Evolutionary conservation across 441 rosid species (phyloP), one percentile per base, ranked within the genome.

Genomic region (Euphorbia corollata): DNA sequence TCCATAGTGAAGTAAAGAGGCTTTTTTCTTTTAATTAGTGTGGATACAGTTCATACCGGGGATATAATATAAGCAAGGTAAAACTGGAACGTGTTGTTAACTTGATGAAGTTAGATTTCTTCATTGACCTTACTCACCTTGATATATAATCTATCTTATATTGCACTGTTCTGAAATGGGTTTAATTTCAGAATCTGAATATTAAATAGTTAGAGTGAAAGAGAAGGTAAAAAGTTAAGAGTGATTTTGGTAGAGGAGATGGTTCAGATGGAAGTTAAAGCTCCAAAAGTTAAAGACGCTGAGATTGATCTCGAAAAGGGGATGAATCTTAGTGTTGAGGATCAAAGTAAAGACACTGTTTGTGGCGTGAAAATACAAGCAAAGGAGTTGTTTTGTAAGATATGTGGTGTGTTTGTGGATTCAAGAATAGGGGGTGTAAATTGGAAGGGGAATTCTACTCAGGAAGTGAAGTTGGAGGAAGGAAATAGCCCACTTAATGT

Each of bases 281-380:
- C 59, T 72, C 64, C 68, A 8, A 50, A 22, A 27, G 82, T 61
- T 23, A 72, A 68, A 43, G 85, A 78, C 71, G 72, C 78, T 55
- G 84, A 82, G 39, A 79, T 82, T 74, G 97, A 87, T 84, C 90
- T 88, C 20, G 99, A 91, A 77, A 79, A 76, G 65, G 91, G 88
- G 50, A 55, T 68, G 9, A 13, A 62, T 2, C 69, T 65, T 71
- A 74, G 68, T 72, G 77, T 61, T 69, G 81, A 81, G 50, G 77
- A 77, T 67, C 23, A 48, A 5, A 68, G 74, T 3, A 66, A 65
- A 53, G 76, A 71, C 24, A 53, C 67, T 16, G 8, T 34, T 70
- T 64, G 24, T 0, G 77, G 68, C 61, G 56, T 74, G 34, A 75
- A 71, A 73, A 71, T 43, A 61, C 83, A 77, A 68, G 82, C 75